A percentile compares a stretch with the other conserved stretches of the same genome.
These are phyloP conservation scores for Aspergillus quadricinctus DNA, from an alignment of 2,329 filamentous ascomycete species.

Conservation along the genomic window DNA sequence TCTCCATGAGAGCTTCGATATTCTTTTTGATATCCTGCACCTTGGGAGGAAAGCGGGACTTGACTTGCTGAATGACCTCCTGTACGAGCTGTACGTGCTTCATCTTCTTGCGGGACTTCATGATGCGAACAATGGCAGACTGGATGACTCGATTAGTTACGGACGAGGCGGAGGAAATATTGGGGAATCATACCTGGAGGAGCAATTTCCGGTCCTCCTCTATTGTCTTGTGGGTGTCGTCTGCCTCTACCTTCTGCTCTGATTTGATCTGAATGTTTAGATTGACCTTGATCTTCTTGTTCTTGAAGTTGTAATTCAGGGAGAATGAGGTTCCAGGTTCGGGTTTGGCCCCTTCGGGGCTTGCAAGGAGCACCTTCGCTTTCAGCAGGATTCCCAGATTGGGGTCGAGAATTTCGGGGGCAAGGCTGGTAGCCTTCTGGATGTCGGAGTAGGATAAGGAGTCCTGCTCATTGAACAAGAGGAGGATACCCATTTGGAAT, in stretches of 20 bases:
- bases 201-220: conserved; percentile 96
- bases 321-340: conserved; percentile 73
- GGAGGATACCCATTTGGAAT: conserved; percentile 93
- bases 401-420: conserved; percentile 78
- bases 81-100: conserved; percentile 92
- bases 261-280: conserved; percentile 92
- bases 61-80: conserved; percentile 94
- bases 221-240: conserved; percentile 98
- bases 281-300: conserved; percentile 97
- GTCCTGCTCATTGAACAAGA: conserved; percentile 92
- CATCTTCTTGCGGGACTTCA: conserved; percentile 99
- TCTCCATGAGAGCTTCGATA: conserved; percentile 96
- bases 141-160: conserved; percentile 36
- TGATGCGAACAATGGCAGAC: conserved; percentile 98
- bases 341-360: conserved; percentile 68
- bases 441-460: conserved; percentile 85
- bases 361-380: conserved; percentile 78
- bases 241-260: conserved; percentile 92
- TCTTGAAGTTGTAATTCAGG: conserved; percentile 94
- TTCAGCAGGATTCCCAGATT: conserved; percentile 83
- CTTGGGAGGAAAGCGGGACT: conserved; percentile 86
- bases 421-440: conserved; percentile 71
- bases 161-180: conserved; percentile 12
- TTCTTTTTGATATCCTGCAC: conserved; percentile 98
- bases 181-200: conserved; percentile 72